Conservation (phyloP, 2,329 filamentous ascomycete genomes). For the Aphanoascus verrucosus region DNA sequence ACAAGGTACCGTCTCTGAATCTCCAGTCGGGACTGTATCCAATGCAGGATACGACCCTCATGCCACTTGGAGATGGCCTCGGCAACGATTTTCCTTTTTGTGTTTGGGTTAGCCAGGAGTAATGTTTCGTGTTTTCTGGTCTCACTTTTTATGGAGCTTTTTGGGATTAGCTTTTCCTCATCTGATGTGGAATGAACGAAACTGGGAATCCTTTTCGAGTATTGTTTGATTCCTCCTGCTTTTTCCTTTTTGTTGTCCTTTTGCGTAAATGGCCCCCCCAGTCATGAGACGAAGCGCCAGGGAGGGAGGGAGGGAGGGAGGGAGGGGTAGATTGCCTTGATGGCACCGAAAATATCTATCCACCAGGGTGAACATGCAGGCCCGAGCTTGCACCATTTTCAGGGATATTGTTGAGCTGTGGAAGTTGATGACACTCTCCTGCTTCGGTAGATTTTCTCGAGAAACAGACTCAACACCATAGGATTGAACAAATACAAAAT, state of each 20-base stretch:
- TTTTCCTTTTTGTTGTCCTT: not conserved
- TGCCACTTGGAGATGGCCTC: too few species aligned
- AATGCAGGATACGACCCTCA: too few species aligned
- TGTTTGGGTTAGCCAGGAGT: slow-evolving; percentile 8
- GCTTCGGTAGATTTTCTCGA: too few species aligned
- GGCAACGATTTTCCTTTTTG: not conserved
- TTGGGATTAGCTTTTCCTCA: not conserved
- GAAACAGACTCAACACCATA: too few species aligned
- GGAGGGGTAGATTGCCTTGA: not conserved
- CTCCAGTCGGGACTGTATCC: too few species aligned
- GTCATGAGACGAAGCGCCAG: not conserved
- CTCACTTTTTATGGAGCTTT: not conserved
- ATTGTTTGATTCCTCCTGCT: not conserved
- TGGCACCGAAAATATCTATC: not conserved
- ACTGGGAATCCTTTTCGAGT: not conserved
- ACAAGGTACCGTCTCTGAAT: too few species aligned
- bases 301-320: not conserved
- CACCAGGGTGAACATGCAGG: not conserved
- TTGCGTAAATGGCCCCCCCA: not conserved
- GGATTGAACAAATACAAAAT: too few species aligned
- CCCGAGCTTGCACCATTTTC: not conserved
- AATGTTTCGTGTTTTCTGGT: not conserved
- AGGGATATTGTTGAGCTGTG: not conserved
- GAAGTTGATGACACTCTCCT: not conserved
- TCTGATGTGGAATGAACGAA: not conserved